Percentiles rank a stretch among this genome's conserved stretches.
These are phyloP conservation scores for Dacryopinax primogenitus DNA, from an alignment of 768 basidiomycete species.

Conservation along the genomic window DNA sequence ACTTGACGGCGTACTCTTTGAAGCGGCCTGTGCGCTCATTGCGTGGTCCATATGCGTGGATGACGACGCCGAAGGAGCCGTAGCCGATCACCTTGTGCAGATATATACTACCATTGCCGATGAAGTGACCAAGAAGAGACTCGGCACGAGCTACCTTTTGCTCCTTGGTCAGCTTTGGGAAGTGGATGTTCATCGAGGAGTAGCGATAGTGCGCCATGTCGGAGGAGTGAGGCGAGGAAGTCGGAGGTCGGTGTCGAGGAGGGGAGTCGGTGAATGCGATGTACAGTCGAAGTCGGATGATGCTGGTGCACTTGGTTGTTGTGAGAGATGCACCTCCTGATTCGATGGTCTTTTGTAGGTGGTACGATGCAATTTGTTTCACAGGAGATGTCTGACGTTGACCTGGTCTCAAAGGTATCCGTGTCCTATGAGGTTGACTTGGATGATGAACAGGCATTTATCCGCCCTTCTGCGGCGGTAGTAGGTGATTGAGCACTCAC, in stretches of 20 bases:
- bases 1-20: conserved; percentile 77
- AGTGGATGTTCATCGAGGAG: background rate
- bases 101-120: conserved; percentile 71
- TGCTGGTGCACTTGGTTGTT: too few relatives aligned
- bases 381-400: background rate
- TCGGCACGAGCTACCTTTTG: conserved; percentile 13
- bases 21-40: conserved; percentile 30
- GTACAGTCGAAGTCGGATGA: too few relatives aligned
- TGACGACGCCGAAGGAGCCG: conserved; percentile 92
- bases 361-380: background rate
- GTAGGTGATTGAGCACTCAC: background rate
- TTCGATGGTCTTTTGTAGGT: background rate
- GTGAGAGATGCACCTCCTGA: background rate
- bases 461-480: background rate
- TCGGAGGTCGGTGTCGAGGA: conserved; percentile 1
- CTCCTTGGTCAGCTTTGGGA: background rate
- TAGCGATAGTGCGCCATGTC: background rate
- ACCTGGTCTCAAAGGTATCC: background rate
- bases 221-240: background rate
- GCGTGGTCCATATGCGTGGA: conserved; percentile 61
- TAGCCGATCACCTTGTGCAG: conserved; percentile 79
- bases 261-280: too few relatives aligned
- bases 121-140: conserved; percentile 47
- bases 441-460: too few relatives aligned
- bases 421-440: background rate